These are phyloP conservation scores for Aotearoamyces nothofagi DNA, from an alignment of 2,329 filamentous ascomycete species.

Conservation along the genomic window DNA sequence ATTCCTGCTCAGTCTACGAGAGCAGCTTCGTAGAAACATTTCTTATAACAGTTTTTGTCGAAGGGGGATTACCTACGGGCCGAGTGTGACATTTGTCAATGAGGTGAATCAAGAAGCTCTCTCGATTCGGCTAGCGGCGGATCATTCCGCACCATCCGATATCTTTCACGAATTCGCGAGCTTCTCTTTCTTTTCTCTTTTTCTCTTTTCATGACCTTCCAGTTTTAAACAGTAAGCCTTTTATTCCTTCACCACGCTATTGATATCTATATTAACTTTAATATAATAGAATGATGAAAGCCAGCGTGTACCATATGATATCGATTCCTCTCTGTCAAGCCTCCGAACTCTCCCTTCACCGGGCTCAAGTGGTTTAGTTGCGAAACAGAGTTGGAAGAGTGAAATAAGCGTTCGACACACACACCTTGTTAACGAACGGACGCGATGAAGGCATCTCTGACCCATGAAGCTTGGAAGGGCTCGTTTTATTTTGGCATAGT, in stretches of 20 bases:
- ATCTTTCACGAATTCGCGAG: conserved; percentile 21
- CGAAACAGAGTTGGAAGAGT: conserved; percentile 53
- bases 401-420: conserved; percentile 99
- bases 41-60: background rate
- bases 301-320: conserved; percentile 89
- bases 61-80: too few species aligned
- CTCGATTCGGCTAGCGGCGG: conserved; percentile 11
- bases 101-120: too few species aligned
- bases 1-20: too few species aligned
- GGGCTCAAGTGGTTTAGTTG: conserved; percentile 81
- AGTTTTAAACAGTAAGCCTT: conserved; percentile 88
- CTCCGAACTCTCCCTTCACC: conserved; percentile 70
- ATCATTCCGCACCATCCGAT: conserved; percentile 5
- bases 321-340: conserved; percentile 47
- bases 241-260: too few species aligned
- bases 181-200: conserved; percentile 18
- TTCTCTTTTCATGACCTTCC: conserved; percentile 77
- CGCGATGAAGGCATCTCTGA: conserved; percentile 99
- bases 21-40: conserved; percentile 1
- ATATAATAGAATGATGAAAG: conserved; percentile 85
- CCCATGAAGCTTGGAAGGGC: conserved; percentile 37
- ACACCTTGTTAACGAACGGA: conserved; percentile 91
- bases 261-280: too few species aligned
- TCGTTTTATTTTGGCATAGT: conserved; percentile 5
- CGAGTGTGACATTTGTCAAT: too few species aligned